phyloP scores from a whole-genome alignment of 441 rosid species.

The Metrosideros polymorpha region DNA sequence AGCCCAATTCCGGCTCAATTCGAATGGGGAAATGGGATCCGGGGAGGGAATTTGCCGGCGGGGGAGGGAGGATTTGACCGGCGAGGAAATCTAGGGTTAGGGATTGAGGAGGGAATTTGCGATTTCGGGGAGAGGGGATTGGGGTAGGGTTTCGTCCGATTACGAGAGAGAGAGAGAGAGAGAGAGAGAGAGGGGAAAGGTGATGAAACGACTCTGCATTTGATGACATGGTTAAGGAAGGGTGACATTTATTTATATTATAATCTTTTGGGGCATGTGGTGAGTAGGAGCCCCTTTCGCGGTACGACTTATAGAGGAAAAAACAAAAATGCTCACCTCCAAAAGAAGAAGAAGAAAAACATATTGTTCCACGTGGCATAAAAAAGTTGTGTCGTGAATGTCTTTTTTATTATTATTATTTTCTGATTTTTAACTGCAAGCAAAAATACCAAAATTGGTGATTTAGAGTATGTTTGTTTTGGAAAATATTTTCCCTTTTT shows the following conservation, averaged over 20 bases:
- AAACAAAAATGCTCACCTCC: neutral
- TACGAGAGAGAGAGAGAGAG: neutral
- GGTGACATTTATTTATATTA: neutral
- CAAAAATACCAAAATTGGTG: no score
- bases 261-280: neutral
- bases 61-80: neutral
- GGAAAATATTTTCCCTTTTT: no score
- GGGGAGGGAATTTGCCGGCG: neutral
- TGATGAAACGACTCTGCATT: neutral
- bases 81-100: neutral
- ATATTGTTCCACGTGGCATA: neutral
- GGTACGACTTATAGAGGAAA: neutral
- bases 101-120: neutral
- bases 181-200: neutral
- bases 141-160: neutral
- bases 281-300: neutral
- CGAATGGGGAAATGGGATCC: neutral
- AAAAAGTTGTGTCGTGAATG: no score
- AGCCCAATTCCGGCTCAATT: neutral
- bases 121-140: neutral
- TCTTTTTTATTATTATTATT: no score
- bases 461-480: no score
- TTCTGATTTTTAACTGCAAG: no score
- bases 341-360: no score
- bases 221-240: neutral